Conservation (phyloP, 2,329 filamentous ascomycete genomes). For the Penicillium decumbens region DNA sequence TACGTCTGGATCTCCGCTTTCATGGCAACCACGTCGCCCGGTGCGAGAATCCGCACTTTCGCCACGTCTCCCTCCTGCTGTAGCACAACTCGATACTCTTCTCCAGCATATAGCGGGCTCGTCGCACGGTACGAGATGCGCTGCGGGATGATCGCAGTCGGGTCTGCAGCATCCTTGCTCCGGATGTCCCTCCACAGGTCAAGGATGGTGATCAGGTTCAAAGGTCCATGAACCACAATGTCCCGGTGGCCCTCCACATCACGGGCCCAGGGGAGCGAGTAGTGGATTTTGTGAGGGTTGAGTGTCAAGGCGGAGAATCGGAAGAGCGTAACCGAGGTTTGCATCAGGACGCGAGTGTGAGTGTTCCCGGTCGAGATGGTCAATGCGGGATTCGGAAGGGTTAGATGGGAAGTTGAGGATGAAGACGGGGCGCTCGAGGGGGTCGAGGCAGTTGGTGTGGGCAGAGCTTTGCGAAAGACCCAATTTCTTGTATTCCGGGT, state of each 20-base stretch:
- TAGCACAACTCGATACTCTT: conserved; percentile 45
- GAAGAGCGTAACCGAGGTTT: conserved; percentile 41
- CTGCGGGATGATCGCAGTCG: conserved; percentile 34
- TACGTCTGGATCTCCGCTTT: conserved; percentile 35
- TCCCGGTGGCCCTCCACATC: conserved; percentile 43
- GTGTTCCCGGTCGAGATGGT: conserved; percentile 21
- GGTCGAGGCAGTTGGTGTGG: conserved; percentile 12
- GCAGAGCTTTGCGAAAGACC: conserved; percentile 43
- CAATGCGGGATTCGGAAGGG: conserved; percentile 14
- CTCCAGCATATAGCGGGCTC: conserved; percentile 48
- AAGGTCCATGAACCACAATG: conserved; percentile 43
- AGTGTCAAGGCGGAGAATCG: conserved; percentile 44
- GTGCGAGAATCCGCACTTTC: conserved; percentile 34
- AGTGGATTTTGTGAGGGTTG: conserved; percentile 45
- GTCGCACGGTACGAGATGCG: conserved; percentile 49
- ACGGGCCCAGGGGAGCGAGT: conserved; percentile 42
- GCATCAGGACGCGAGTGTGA: conserved; percentile 33
- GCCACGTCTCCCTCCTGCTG: conserved; percentile 29
- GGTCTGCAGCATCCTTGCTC: conserved; percentile 14
- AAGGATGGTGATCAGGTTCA: conserved; percentile 43
- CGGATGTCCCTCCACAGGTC: conserved; percentile 44
- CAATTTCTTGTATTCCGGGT: conserved; percentile 36
- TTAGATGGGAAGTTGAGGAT: conserved; percentile 11
- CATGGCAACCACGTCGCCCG: conserved; percentile 33
- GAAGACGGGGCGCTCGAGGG: conserved; percentile 3